Conservation (phyloP, 2,329 filamentous ascomycete genomes). For the Elsinoe batatas region DNA sequence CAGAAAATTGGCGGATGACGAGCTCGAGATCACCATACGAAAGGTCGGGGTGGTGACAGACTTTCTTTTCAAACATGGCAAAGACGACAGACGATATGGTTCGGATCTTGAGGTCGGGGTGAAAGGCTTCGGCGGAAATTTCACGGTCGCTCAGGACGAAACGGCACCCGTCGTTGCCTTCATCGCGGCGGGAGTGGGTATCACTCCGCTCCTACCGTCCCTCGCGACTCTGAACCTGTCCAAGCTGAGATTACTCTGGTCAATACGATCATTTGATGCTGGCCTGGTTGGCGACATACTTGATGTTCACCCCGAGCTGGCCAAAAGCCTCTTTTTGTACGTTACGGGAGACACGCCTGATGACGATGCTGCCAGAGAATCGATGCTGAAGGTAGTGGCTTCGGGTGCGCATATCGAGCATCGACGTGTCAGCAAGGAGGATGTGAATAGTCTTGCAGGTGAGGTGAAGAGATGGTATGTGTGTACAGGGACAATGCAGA, state of each 20-base stretch:
- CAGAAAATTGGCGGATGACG: conserved; percentile 25
- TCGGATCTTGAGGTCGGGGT: conserved; percentile 54
- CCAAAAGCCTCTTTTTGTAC: conserved; percentile 48
- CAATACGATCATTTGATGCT: conserved; percentile 51
- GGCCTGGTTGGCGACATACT: conserved; percentile 53
- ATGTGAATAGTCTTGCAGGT: conserved; percentile 32
- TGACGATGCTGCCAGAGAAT: conserved; percentile 20
- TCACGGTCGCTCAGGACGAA: conserved; percentile 29
- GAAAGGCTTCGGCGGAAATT: conserved; percentile 63
- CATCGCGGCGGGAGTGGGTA: conserved; percentile 69
- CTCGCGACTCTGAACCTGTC: conserved; percentile 32
- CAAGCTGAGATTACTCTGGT: conserved; percentile 57
- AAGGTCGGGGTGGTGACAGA: conserved; percentile 59
- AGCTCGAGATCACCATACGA: conserved; percentile 64
- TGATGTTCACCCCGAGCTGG: conserved; percentile 42
- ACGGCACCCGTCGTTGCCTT: conserved; percentile 44
- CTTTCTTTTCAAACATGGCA: conserved; percentile 45
- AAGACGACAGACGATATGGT: conserved; percentile 31
- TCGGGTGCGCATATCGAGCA: conserved; percentile 28
- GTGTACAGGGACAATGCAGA: conserved; percentile 45
- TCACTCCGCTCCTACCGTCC: conserved; percentile 62
- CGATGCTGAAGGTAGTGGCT: conserved; percentile 34
- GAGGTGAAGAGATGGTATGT: conserved; percentile 46
- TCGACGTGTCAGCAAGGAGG: conserved; percentile 39
- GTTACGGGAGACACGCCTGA: conserved; percentile 43